Conservation (phyloP, 768 basidiomycete species). For the Lactarius psammicola region DNA sequence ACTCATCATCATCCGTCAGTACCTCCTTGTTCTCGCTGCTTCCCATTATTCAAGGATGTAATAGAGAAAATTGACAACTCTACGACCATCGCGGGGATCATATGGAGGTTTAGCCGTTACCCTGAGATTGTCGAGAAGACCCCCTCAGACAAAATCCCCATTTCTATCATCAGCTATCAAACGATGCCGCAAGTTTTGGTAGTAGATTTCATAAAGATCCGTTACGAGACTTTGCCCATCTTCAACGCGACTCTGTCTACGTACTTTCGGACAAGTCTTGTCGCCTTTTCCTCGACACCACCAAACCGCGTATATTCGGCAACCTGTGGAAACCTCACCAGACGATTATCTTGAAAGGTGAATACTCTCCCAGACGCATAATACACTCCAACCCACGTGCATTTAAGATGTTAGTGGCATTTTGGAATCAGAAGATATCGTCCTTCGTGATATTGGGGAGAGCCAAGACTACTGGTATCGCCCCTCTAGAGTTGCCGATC, state of each 20-base stretch:
- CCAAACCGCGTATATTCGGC: neutral
- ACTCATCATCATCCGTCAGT: neutral
- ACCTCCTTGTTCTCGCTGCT: neutral
- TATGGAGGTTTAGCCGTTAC: slow-evolving; percentile 6
- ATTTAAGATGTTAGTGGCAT: neutral
- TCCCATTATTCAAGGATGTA: neutral
- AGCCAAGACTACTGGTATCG: neutral
- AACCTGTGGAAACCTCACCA: slow-evolving; percentile 13
- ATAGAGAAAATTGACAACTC: neutral
- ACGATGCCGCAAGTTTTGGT: neutral
- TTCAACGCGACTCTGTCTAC: neutral
- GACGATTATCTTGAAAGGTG: slow-evolving; percentile 17
- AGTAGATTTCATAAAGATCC: neutral
- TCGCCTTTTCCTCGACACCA: neutral
- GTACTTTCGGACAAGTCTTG: neutral
- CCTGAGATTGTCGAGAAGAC: neutral
- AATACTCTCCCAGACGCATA: neutral
- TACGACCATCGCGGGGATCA: neutral
- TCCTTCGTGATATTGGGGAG: neutral
- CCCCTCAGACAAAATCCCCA: neutral
- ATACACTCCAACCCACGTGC: too few species aligned
- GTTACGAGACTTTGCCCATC: neutral
- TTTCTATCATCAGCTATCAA: neutral
- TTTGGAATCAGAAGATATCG: neutral
- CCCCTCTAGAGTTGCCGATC: neutral